Percentiles rank a stretch among this genome's conserved stretches.
phyloP scores from a whole-genome alignment of 352 stramenopile species.

The Phytophthora melonis region DNA sequence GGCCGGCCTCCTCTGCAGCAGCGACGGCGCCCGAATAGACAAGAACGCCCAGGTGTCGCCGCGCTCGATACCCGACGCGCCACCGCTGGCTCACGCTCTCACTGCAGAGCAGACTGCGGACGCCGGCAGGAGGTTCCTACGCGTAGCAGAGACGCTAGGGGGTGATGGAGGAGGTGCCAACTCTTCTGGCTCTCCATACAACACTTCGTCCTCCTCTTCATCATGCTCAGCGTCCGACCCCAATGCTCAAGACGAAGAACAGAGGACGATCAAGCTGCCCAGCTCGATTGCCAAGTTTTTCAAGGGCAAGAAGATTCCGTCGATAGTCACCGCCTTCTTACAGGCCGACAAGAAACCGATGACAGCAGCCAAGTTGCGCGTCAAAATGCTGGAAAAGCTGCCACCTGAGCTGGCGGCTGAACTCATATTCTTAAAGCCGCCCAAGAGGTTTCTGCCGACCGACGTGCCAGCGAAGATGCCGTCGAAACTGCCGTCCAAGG shows the following conservation, averaged over 20 bases:
- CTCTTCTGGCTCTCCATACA: not conserved
- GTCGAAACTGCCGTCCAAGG: not conserved
- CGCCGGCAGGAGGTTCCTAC: not conserved
- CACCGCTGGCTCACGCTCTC: not conserved
- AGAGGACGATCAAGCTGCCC: conserved; percentile 7
- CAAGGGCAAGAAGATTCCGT: conserved; percentile 16
- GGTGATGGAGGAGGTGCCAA: not conserved
- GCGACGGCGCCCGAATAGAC: not conserved
- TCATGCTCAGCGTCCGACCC: not conserved
- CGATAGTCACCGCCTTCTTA: not conserved
- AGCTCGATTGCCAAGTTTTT: not conserved
- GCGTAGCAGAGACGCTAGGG: not conserved
- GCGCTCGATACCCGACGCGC: not conserved
- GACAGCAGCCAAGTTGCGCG: conserved; percentile 11
- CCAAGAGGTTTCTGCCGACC: not conserved
- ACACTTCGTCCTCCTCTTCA: not conserved
- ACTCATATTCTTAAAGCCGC: conserved; percentile 17
- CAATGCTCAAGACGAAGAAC: conserved; percentile 8
- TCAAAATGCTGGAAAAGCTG: conserved; percentile 12
- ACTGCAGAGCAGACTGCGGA: not conserved
- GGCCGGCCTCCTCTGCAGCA: not conserved
- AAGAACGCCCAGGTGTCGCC: not conserved
- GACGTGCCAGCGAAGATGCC: conserved; percentile 8
- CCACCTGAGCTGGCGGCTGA: conserved; percentile 6
- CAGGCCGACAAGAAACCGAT: conserved; percentile 9